These are phyloP conservation scores for Paramecium biaurelia DNA, from an alignment of 73 alveolate species.

Conservation along the genomic window DNA sequence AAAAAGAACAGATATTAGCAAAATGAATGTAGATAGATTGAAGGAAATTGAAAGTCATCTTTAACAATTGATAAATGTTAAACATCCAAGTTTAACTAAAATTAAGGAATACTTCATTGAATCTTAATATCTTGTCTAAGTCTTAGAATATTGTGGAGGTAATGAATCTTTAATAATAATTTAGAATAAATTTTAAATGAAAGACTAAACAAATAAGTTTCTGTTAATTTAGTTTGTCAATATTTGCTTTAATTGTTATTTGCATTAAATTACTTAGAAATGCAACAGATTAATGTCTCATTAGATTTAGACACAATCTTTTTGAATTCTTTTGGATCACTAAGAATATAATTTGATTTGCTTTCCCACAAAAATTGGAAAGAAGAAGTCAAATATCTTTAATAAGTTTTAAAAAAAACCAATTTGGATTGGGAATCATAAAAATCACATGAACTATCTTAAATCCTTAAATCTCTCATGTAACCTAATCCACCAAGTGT, in stretches of 20 bases:
- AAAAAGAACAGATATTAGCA: conserved; percentile 25
- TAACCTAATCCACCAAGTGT: conserved; percentile 49
- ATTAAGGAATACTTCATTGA: neutral
- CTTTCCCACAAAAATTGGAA: conserved; percentile 5
- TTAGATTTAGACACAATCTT: conserved; percentile 40
- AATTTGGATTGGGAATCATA: conserved; percentile 17
- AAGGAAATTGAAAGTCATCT: conserved; percentile 9
- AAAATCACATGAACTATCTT: conserved; percentile 1
- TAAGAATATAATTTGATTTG: conserved; percentile 13
- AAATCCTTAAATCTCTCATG: neutral
- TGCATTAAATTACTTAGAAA: neutral
- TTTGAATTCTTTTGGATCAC: conserved; percentile 42
- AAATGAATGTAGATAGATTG: neutral
- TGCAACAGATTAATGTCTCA: conserved; percentile 16
- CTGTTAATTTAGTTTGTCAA: conserved; percentile 4
- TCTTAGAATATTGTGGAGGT: conserved; percentile 32
- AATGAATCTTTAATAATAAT: neutral
- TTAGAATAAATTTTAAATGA: conserved; percentile 27
- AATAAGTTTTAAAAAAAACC: neutral
- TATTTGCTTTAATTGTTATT: neutral
- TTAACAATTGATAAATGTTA: neutral
- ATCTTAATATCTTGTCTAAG: neutral
- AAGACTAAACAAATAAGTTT: neutral
- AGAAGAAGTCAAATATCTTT: conserved; percentile 6
- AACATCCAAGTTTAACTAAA: conserved; percentile 20